These are phyloP conservation scores for Vicia faba DNA, from an alignment of 306 rosid species.

Conservation along the genomic window DNA sequence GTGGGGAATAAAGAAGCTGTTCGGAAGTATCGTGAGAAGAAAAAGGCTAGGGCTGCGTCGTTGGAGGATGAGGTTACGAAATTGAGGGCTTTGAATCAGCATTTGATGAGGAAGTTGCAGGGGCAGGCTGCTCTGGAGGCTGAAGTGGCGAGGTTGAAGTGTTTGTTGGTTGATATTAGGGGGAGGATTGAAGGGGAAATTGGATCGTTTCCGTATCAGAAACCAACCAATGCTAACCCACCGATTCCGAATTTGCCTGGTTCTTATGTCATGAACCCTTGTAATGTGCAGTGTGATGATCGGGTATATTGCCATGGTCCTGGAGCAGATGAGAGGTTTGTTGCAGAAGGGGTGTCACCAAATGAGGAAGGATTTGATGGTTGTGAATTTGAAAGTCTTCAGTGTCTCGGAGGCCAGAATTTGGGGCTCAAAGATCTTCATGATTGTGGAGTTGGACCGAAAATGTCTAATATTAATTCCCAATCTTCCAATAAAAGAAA, in stretches of 20 bases:
- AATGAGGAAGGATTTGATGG: slow-evolving; percentile 57
- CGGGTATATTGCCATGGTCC: slow-evolving; percentile 70
- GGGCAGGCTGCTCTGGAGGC: slow-evolving; percentile 91
- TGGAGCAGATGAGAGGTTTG: slow-evolving; percentile 55
- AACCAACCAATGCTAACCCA: slow-evolving; percentile 49
- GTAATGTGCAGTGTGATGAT: slow-evolving; percentile 84
- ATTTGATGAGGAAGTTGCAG: slow-evolving; percentile 82
- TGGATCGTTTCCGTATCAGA: slow-evolving; percentile 89
- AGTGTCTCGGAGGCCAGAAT: slow-evolving; percentile 69
- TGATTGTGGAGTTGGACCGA: slow-evolving; percentile 60
- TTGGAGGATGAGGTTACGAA: slow-evolving; percentile 90
- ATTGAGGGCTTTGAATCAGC: slow-evolving; percentile 79
- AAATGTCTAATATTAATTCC: slow-evolving; percentile 42
- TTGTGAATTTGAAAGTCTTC: slow-evolving; percentile 85
- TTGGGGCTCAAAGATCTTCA: slow-evolving; percentile 59
- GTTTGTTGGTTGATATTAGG: slow-evolving; percentile 94
- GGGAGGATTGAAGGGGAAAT: slow-evolving; percentile 98
- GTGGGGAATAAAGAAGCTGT: slow-evolving; percentile 87
- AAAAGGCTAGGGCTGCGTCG: slow-evolving; percentile 84
- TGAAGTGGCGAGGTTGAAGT: slow-evolving; percentile 86
- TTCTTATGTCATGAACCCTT: slow-evolving; percentile 77
- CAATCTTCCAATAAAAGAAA: slow-evolving; percentile 61
- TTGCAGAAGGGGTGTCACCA: slow-evolving; percentile 45
- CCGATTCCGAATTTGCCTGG: slow-evolving; percentile 42
- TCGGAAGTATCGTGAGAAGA: slow-evolving; percentile 95